phyloP scores from a whole-genome alignment of 768 basidiomycete genomes.

The Phaeotremella fagi region DNA sequence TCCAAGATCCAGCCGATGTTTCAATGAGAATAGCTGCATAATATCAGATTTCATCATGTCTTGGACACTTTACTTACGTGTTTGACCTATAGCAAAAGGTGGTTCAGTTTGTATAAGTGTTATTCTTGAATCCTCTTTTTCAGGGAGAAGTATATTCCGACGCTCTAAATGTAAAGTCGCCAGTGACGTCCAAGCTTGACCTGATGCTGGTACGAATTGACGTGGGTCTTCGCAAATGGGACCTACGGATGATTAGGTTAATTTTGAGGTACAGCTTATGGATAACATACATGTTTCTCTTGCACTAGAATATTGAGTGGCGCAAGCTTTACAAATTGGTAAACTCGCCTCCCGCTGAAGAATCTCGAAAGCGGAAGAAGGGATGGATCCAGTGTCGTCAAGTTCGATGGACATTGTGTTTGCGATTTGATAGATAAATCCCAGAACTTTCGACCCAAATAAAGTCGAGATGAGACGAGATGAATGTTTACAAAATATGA shows the following conservation, averaged over 20 bases:
- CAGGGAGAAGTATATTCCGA: conserved; percentile 24
- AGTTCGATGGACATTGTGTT: neutral
- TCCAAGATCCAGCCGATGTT: conserved; percentile 36
- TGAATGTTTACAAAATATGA: no score
- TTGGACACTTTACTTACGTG: conserved; percentile 26
- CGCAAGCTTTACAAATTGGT: conserved; percentile 44
- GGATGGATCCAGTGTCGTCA: neutral
- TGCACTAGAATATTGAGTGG: conserved; percentile 41
- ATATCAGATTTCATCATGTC: neutral
- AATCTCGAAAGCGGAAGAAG: conserved; percentile 20
- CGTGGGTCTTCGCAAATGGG: conserved; percentile 38
- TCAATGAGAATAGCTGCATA: conserved; percentile 39
- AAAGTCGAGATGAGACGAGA: no score
- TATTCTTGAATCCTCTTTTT: conserved; percentile 38
- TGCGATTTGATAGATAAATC: no score
- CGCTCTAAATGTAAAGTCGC: conserved; percentile 19
- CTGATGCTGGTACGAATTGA: conserved; percentile 37
- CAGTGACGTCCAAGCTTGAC: conserved; percentile 42
- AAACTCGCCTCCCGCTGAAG: conserved; percentile 30
- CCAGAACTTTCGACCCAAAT: no score
- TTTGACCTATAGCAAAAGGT: conserved; percentile 42
- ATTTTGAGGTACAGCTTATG: neutral
- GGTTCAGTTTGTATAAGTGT: conserved; percentile 36
- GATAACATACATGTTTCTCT: conserved; percentile 15
- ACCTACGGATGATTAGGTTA: no score